phyloP scores from a whole-genome alignment of 177 flowering plant genomes.

The Telopea speciosissima region DNA sequence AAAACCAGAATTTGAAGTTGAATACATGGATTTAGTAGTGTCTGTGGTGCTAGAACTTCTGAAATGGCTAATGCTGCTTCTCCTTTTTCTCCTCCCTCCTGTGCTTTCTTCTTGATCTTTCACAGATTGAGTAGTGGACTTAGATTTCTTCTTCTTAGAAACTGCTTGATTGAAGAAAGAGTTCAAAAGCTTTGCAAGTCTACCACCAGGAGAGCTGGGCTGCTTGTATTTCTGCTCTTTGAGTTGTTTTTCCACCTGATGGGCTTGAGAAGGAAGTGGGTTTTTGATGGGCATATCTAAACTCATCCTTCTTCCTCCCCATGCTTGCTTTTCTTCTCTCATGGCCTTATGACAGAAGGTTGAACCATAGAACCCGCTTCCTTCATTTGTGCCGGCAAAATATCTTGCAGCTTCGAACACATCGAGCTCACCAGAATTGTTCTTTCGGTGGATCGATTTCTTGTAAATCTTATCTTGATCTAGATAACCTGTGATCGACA shows the following conservation, averaged over 20 bases:
- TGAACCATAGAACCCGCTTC: constrained; percentile 11
- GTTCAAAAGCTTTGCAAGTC: constrained; percentile 69
- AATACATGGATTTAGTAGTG: constrained; percentile 28
- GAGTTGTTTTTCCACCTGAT: constrained; percentile 26
- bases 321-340: constrained; percentile 28
- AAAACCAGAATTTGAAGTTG: constrained; percentile 53
- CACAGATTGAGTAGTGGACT: constrained; percentile 29
- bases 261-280: constrained; percentile 12
- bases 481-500: constrained; percentile 32
- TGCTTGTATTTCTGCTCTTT: constrained; percentile 61
- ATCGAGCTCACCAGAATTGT: constrained; percentile 74
- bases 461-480: constrained; percentile 30
- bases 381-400: constrained; percentile 53
- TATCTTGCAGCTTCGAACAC: constrained; percentile 87
- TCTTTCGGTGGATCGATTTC: constrained; percentile 41
- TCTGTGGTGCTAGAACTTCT: constrained; percentile 30
- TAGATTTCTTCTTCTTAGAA: constrained; percentile 70
- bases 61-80: constrained; percentile 81
- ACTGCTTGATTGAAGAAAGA: constrained; percentile 72
- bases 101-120: constrained; percentile 52
- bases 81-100: constrained; percentile 54
- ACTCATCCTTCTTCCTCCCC: constrained; percentile 54
- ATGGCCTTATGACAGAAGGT: constrained; percentile 20
- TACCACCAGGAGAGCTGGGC: constrained; percentile 86
- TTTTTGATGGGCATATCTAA: constrained; percentile 36